A percentile compares a stretch with the other conserved stretches of the same genome.
These are phyloP conservation scores for Diospyros kaki DNA, from an alignment of 148 eudicot species.

Conservation along the genomic window DNA sequence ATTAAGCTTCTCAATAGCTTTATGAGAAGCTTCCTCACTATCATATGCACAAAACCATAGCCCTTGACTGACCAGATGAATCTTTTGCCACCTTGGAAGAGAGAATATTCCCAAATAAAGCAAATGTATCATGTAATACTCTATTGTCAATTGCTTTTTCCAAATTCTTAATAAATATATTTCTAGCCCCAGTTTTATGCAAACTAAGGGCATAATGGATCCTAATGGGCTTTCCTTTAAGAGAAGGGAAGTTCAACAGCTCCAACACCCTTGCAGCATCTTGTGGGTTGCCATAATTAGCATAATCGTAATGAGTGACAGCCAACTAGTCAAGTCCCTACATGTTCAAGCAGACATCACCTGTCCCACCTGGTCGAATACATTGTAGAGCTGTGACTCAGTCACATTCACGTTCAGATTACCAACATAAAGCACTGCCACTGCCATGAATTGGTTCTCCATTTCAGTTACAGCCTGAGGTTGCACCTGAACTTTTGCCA, in stretches of 20 bases:
- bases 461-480: constrained; percentile 32
- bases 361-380: constrained; percentile 52
- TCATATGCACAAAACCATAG: constrained; percentile 95
- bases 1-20: constrained; percentile 78
- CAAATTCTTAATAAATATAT: constrained; percentile 90
- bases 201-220: constrained; percentile 68
- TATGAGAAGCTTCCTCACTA: constrained; percentile 67
- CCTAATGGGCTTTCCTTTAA: constrained; percentile 76
- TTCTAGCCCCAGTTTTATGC: constrained; percentile 74
- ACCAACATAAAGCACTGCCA: constrained; percentile 57
- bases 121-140: constrained; percentile 74
- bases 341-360: constrained; percentile 74
- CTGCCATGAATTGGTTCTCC: constrained; percentile 36
- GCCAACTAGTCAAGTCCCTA: constrained; percentile 44
- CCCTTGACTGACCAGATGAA: constrained; percentile 81
- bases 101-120: constrained; percentile 66
- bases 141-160: constrained; percentile 89
- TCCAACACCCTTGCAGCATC: constrained; percentile 73
- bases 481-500: constrained; percentile 59
- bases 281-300: constrained; percentile 49
- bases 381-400: constrained; percentile 58
- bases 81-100: constrained; percentile 90
- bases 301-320: constrained; percentile 75
- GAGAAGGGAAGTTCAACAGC: constrained; percentile 62
- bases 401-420: constrained; percentile 59